phyloP scores from a whole-genome alignment of 139 green algal genomes.

The Chlamydomonas schloesseri region DNA sequence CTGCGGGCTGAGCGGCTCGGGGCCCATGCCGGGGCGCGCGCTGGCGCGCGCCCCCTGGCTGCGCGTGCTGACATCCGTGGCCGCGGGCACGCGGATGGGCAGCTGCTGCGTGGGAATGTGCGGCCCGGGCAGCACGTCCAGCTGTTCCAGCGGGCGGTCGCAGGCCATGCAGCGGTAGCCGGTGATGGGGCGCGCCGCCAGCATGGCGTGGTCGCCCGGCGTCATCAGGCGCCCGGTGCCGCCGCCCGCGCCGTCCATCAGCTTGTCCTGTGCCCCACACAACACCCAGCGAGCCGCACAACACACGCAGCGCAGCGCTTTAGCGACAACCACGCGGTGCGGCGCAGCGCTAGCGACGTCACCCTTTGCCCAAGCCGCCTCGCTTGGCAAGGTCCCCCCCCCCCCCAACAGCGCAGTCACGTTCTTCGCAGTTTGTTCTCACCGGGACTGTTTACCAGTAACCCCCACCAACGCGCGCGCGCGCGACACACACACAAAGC shows the following conservation, averaged over 20 bases:
- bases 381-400: no score
- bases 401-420: no score
- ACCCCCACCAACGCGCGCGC: no score
- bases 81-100: not conserved
- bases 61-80: not conserved
- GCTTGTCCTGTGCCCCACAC: slow-evolving; percentile 6
- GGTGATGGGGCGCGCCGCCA: slow-evolving; percentile 60
- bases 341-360: no score
- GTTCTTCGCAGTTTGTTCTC: no score
- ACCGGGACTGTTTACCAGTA: no score
- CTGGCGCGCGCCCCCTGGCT: not conserved
- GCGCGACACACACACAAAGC: no score
- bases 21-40: not conserved
- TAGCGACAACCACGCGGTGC: no score
- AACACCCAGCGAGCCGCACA: no score
- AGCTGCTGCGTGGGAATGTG: slow-evolving; percentile 61
- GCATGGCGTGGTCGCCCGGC: slow-evolving; percentile 71
- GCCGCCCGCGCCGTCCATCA: not conserved
- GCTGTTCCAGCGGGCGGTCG: slow-evolving; percentile 69
- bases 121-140: slow-evolving; percentile 59
- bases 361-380: no score
- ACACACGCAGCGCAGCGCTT: no score
- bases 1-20: slow-evolving; percentile 35
- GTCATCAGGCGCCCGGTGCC: not conserved
- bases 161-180: slow-evolving; percentile 70